These are phyloP conservation scores for Chimonanthus salicifolius DNA, from an alignment of 164 flowering plant species.

Conservation along the genomic window DNA sequence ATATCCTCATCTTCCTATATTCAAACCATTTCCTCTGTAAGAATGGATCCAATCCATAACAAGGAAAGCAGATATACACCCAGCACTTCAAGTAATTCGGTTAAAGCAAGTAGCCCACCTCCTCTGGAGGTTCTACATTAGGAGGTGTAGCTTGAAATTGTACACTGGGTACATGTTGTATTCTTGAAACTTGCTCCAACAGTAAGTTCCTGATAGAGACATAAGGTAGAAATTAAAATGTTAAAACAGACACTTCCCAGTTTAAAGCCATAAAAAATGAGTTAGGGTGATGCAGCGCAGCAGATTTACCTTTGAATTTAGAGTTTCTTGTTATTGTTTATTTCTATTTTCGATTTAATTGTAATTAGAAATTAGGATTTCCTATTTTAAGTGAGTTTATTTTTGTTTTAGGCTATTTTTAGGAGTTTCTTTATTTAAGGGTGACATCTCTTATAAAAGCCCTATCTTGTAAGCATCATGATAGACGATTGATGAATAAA, in stretches of 20 bases:
- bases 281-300: no score
- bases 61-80: not conserved
- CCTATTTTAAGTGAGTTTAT: no score
- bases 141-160: conserved; percentile 72
- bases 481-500: no score
- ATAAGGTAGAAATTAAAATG: not conserved
- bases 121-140: conserved; percentile 51
- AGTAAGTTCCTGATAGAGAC: conserved; percentile 45
- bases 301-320: no score
- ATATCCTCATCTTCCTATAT: conserved; percentile 63
- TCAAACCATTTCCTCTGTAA: conserved; percentile 6
- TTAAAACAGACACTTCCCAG: not conserved
- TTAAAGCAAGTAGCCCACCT: conserved; percentile 33
- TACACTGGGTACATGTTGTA: conserved; percentile 78
- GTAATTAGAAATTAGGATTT: no score
- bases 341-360: no score
- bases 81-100: not conserved
- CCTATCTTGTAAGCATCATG: no score
- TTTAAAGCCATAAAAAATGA: not conserved
- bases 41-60: not conserved
- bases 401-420: no score
- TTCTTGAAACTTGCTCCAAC: conserved; percentile 70
- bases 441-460: no score
- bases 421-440: no score
- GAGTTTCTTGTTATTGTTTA: no score